Evolutionary conservation across 2,329 filamentous ascomycete species (phyloP), one percentile per base, ranked within the genome.

Genomic region (Apiospora saccharicola): DNA sequence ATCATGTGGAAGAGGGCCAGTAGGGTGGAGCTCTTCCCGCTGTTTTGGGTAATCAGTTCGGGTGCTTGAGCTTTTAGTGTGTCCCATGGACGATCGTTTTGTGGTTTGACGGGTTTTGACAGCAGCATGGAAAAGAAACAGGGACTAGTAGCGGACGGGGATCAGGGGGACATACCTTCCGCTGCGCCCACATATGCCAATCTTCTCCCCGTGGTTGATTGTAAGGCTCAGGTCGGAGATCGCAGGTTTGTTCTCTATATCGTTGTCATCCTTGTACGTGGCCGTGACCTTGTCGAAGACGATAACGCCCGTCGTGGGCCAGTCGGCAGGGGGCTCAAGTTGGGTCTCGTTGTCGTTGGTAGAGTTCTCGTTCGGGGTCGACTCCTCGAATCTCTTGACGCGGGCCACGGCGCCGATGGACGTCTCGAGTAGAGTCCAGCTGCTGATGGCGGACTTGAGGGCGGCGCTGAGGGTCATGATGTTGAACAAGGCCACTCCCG

Each of bases 131-230:
- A n/a, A n/a, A n/a, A n/a, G n/a, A n/a, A n/a, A n/a, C n/a, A n/a
- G n/a, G n/a, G n/a, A n/a, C n/a, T n/a, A 30, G 43, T 68, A 46
- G 64, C 37, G 53, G 24, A 30, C 53, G 24, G 24, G 24, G 53
- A 61, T 37, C 14, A 61, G 8, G 49, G 49, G n/a, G 1, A 30
- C 37, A 74, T 71, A 77, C 77, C 77, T 70, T 72, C 81, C 81
- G 14, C 77, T 79, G 51, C 80, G 71, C 12, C 82, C 82, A 70
- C 81, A 82, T 19, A 83, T 75, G 0, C 78, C 81, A 22, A 82
- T 34, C 64, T 81, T 81, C 71, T 81, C 72, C 8, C 80, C 79
- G 0, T 77, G 72, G 22, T 49, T 67, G 44, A 83, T 76, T 0
- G 19, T 14, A 13, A 70, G 68, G 51, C 37, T 67, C 19, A 71